Conservation (phyloP, 2,329 filamentous ascomycete genomes). For the Ilyonectria robusta region DNA sequence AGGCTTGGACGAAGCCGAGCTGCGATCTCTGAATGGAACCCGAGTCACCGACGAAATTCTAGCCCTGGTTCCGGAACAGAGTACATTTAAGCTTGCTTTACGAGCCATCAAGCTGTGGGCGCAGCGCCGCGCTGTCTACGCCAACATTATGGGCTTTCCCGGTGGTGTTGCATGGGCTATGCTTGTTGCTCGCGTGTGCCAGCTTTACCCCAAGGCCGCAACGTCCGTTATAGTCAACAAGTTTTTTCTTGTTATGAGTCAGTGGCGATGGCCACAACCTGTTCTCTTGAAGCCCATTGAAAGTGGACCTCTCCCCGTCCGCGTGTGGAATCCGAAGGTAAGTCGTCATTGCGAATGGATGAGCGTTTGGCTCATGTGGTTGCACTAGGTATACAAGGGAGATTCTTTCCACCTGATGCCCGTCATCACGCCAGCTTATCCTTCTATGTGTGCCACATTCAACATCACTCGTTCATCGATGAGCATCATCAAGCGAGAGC, state of each 20-base stretch:
- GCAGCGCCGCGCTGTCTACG: slow-evolving; percentile 91
- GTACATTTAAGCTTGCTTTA: slow-evolving; percentile 89
- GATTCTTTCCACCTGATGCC: slow-evolving; percentile 95
- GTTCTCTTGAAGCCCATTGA: slow-evolving; percentile 91
- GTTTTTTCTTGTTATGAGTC: slow-evolving; percentile 92
- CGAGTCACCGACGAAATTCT: slow-evolving; percentile 95
- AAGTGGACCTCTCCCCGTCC: slow-evolving; percentile 82
- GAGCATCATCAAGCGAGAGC: slow-evolving; percentile 85
- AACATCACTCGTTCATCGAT: slow-evolving; percentile 92
- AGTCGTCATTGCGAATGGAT: slow-evolving; percentile 4
- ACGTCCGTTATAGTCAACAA: slow-evolving; percentile 91
- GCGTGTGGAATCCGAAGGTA: slow-evolving; percentile 95
- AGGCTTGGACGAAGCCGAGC: slow-evolving; percentile 87
- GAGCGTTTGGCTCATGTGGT: not conserved
- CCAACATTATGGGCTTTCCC: slow-evolving; percentile 96
- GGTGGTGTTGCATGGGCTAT: slow-evolving; percentile 99
- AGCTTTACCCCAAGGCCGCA: slow-evolving; percentile 94
- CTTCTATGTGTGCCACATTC: slow-evolving; percentile 97
- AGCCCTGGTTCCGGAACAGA: slow-evolving; percentile 87
- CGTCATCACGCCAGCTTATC: slow-evolving; percentile 97
- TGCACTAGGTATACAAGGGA: slow-evolving; percentile 76
- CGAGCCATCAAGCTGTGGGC: slow-evolving; percentile 98
- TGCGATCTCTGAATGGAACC: slow-evolving; percentile 93
- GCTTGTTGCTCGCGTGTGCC: slow-evolving; percentile 95
- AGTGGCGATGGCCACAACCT: slow-evolving; percentile 96